These are phyloP conservation scores for Yueomyces sp. DNA, from an alignment of 805 yeast genomes.

Conservation along the genomic window DNA sequence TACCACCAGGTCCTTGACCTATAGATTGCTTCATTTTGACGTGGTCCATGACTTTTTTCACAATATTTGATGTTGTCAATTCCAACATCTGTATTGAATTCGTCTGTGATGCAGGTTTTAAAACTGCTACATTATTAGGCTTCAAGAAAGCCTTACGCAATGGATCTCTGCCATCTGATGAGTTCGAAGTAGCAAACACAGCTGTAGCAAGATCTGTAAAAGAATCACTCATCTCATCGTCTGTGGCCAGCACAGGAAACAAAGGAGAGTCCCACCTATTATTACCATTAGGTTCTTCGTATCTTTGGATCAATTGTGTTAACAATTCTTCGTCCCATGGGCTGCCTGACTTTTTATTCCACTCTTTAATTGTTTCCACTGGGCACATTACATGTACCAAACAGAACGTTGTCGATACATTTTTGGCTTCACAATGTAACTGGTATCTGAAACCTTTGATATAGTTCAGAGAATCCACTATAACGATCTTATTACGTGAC, in stretches of 20 bases:
- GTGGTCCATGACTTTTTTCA: conserved; percentile 46
- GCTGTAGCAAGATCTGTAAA: conserved; percentile 56
- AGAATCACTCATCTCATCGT: conserved; percentile 33
- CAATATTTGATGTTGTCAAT: conserved; percentile 49
- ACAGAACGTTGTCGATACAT: conserved; percentile 67
- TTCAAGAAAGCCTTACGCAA: conserved; percentile 44
- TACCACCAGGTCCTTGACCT: conserved; percentile 38
- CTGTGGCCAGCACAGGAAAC: conserved; percentile 41
- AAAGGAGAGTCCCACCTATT: conserved; percentile 92
- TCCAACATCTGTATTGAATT: conserved; percentile 73
- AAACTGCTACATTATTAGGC: conserved; percentile 74
- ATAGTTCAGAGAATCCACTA: conserved; percentile 75
- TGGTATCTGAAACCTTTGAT: conserved; percentile 95
- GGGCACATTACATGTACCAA: conserved; percentile 72
- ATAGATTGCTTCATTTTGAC: conserved; percentile 17
- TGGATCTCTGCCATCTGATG: conserved; percentile 21
- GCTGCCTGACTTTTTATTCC: conserved; percentile 32
- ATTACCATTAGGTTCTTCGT: conserved; percentile 82
- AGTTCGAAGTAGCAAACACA: conserved; percentile 25
- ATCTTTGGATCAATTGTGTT: conserved; percentile 63
- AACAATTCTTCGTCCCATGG: conserved; percentile 58
- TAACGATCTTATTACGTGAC: conserved; percentile 54
- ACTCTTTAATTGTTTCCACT: conserved; percentile 40
- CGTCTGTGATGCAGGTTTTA: conserved; percentile 67
- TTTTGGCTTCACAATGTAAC: conserved; percentile 85